Conservation (phyloP, 2,329 filamentous ascomycete genomes). For the Grosmannia clavigera region DNA sequence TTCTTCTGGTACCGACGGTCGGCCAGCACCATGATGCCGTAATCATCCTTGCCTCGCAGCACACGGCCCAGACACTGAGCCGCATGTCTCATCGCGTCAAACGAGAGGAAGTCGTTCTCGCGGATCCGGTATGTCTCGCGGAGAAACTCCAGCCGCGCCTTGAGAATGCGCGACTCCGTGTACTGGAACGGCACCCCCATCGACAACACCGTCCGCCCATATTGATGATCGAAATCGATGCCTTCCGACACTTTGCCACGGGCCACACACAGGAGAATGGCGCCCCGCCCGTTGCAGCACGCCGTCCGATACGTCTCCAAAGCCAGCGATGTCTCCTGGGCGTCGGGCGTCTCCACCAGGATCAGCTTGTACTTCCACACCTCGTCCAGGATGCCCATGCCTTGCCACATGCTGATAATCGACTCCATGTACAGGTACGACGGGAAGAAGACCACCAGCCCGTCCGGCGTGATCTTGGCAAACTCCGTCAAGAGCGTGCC, state of each 20-base stretch:
- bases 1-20: constrained; percentile 92
- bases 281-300: constrained; percentile 91
- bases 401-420: constrained; percentile 98
- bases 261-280: constrained; percentile 85
- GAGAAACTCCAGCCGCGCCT: constrained; percentile 90
- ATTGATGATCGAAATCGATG: constrained; percentile 98
- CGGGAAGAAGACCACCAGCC: constrained; percentile 98
- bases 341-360: constrained; percentile 91
- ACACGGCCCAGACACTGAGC: constrained; percentile 94
- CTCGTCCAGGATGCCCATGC: constrained; percentile 92
- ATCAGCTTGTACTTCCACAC: constrained; percentile 99
- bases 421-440: constrained; percentile 99
- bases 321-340: constrained; percentile 90
- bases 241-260: constrained; percentile 96
- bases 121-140: constrained; percentile 93
- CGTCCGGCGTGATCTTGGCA: constrained; percentile 88
- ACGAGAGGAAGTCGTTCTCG: constrained; percentile 95
- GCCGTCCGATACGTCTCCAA: constrained; percentile 95
- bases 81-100: constrained; percentile 98
- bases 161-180: constrained; percentile 92
- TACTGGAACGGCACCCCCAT: constrained; percentile 98
- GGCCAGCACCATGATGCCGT: constrained; percentile 98
- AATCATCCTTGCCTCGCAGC: constrained; percentile 91
- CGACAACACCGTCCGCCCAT: constrained; percentile 87
- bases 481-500: constrained; percentile 90